Evolutionary conservation across 2,329 filamentous ascomycete species (phyloP).

Genomic region (Scortechinia acanthostroma): DNA sequence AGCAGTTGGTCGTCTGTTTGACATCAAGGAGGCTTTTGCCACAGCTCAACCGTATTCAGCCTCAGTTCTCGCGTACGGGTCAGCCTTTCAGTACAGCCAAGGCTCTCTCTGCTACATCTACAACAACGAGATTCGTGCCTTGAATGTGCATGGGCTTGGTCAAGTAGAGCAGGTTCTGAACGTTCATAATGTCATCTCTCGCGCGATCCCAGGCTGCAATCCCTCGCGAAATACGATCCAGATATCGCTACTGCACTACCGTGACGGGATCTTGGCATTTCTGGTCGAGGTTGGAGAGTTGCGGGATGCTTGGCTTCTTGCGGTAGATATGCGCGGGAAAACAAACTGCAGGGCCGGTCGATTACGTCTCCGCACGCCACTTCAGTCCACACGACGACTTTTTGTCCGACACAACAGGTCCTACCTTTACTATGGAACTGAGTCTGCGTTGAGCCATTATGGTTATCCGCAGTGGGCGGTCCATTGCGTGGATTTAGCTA

Average conservation of each 20-base stretch:
- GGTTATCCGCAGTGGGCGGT: conserved; percentile 40
- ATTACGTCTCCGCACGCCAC: background rate
- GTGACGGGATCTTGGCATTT: conserved; percentile 25
- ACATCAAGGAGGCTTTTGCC: conserved; percentile 34
- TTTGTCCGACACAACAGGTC: conserved; percentile 37
- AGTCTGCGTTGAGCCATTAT: conserved; percentile 24
- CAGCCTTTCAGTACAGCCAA: conserved; percentile 36
- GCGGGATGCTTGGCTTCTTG: conserved; percentile 20
- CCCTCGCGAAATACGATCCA: conserved; percentile 9
- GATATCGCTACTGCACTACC: conserved; percentile 25
- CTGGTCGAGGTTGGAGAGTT: conserved; percentile 16
- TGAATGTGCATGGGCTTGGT: conserved; percentile 27
- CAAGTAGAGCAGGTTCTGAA: conserved; percentile 28
- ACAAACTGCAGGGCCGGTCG: background rate
- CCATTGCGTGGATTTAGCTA: conserved; percentile 6
- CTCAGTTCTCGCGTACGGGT: conserved; percentile 32
- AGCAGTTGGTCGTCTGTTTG: conserved; percentile 33
- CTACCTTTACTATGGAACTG: conserved; percentile 40
- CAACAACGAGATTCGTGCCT: conserved; percentile 27
- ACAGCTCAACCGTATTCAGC: conserved; percentile 37
- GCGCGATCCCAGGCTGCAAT: background rate
- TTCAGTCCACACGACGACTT: conserved; percentile 3
- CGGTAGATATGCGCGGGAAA: conserved; percentile 19
- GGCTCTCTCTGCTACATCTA: conserved; percentile 38
- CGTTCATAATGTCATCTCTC: conserved; percentile 13